These are phyloP conservation scores for Ceratocystis eucalypticola DNA, from an alignment of 2,329 filamentous ascomycete species.

Conservation along the genomic window DNA sequence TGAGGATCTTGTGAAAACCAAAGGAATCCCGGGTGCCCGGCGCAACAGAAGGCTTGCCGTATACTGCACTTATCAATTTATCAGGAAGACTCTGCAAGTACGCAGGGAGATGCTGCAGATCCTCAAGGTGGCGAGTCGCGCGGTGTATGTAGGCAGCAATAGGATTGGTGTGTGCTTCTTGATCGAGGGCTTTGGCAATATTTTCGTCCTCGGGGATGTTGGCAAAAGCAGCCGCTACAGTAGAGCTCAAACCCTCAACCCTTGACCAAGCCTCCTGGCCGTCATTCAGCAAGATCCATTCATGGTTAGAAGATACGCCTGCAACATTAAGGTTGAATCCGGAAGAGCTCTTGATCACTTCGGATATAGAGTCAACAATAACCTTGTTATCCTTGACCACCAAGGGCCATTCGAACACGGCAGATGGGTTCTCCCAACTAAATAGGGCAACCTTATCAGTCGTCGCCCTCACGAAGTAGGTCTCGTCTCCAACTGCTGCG, in stretches of 20 bases:
- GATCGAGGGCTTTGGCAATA: slow-evolving; percentile 66
- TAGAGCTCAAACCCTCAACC: slow-evolving; percentile 66
- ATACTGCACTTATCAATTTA: slow-evolving; percentile 51
- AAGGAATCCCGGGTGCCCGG: slow-evolving; percentile 55
- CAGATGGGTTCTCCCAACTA: slow-evolving; percentile 62
- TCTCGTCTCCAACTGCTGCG: slow-evolving; percentile 63
- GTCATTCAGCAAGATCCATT: slow-evolving; percentile 77
- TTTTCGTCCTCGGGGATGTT: slow-evolving; percentile 61
- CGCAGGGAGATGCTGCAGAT: slow-evolving; percentile 61
- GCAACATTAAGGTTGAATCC: slow-evolving; percentile 61
- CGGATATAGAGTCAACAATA: slow-evolving; percentile 59
- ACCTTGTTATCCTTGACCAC: slow-evolving; percentile 32
- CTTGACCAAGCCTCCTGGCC: slow-evolving; percentile 69
- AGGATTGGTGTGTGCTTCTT: slow-evolving; percentile 73
- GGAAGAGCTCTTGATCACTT: slow-evolving; percentile 60
- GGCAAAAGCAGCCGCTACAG: slow-evolving; percentile 67
- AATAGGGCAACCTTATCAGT: slow-evolving; percentile 58
- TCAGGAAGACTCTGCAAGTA: slow-evolving; percentile 58
- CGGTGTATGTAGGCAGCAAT: slow-evolving; percentile 77
- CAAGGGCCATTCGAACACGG: slow-evolving; percentile 61
- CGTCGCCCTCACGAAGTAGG: slow-evolving; percentile 79
- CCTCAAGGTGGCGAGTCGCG: slow-evolving; percentile 64
- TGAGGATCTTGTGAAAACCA: slow-evolving; percentile 73
- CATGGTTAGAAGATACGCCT: slow-evolving; percentile 40
- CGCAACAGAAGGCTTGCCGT: slow-evolving; percentile 35